Evolutionary conservation across 2,329 filamentous ascomycete genomes (phyloP), one percentile per base, ranked within the genome.

Genomic region (Metarhizium humberi): DNA sequence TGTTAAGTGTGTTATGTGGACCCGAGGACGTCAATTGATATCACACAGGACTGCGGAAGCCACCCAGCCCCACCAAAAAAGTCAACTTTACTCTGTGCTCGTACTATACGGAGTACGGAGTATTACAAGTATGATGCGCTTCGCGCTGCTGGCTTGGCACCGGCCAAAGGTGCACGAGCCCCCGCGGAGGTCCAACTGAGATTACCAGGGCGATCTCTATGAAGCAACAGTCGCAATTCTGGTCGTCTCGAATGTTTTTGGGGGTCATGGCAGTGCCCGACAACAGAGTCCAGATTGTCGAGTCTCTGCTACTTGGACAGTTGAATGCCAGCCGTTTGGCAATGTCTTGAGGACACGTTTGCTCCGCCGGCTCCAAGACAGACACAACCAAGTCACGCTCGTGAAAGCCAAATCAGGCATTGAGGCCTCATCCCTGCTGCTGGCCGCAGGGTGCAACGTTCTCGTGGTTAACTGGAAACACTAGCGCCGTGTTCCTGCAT

Each of bases 401-500:
- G 13, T 40, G 38, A 13, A 40, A 40, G 38, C 38, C 11, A 16
- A 13, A 10, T 11, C 8, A 36, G 34, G 34, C 34, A 16, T 40
- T 16, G 10, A 40, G 7, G 32, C 13, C 38, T 45, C 6, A 45
- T 45, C 50, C 34, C 45, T 25, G 34, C 34, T 30, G 3, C 13
- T 25, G 18, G 18, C 20, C 13, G 10, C 8, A 29, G 47, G 46
- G 13, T 53, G 55, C 50, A 52, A 55, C 55, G 40, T 47, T 40
- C 47, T 47, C 52, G 45, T 49, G 56, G 54, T 67, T 59, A 64
- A 69, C 57, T 56, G 60, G 66, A 69, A 69, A 69, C 67, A 62
- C 65, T 69, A 69, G 67, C 64, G 64, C 55, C 59, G 48, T 61
- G 65, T 67, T 65, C 66, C 66, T 69, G 64, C 64, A 60, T 56